These are phyloP conservation scores for Cladobotryum mycophilum DNA, from an alignment of 2,329 filamentous ascomycete genomes.

Conservation along the genomic window DNA sequence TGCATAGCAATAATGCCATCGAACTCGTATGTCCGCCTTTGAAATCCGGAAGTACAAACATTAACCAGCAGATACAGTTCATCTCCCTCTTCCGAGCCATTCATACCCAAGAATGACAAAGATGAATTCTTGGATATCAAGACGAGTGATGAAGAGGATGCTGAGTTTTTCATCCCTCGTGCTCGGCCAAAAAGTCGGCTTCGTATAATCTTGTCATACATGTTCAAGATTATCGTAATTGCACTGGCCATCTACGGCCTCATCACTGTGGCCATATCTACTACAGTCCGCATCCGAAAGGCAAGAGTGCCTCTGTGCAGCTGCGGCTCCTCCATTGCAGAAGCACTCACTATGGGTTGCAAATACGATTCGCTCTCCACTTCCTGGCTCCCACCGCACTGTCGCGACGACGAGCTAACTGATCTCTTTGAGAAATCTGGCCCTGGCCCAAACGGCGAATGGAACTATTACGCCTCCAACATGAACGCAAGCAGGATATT, in stretches of 20 bases:
- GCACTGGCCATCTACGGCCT: not conserved
- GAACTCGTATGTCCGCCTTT: too few species aligned
- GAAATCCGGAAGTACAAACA: too few species aligned
- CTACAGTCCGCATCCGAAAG: not conserved
- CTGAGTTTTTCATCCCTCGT: not conserved
- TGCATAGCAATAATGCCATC: too few species aligned
- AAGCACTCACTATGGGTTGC: slow-evolving; percentile 24
- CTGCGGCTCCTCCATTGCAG: slow-evolving; percentile 24
- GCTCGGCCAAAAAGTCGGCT: not conserved
- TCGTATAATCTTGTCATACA: not conserved
- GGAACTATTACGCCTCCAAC: slow-evolving; percentile 23
- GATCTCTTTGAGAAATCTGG: slow-evolving; percentile 26
- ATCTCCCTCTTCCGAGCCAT: not conserved
- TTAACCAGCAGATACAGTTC: too few species aligned
- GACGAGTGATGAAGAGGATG: not conserved
- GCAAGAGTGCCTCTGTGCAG: slow-evolving; percentile 15
- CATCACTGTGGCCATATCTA: not conserved
- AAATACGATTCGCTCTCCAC: slow-evolving; percentile 28
- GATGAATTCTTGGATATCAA: not conserved
- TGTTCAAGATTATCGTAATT: not conserved
- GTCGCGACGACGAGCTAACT: slow-evolving; percentile 27
- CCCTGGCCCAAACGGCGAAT: slow-evolving; percentile 22
- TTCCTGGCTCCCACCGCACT: slow-evolving; percentile 29
- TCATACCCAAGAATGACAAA: not conserved
- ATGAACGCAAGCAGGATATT: not conserved